phyloP scores from a whole-genome alignment of 2,329 filamentous ascomycete genomes.

The Zasmidium citrigriseum region DNA sequence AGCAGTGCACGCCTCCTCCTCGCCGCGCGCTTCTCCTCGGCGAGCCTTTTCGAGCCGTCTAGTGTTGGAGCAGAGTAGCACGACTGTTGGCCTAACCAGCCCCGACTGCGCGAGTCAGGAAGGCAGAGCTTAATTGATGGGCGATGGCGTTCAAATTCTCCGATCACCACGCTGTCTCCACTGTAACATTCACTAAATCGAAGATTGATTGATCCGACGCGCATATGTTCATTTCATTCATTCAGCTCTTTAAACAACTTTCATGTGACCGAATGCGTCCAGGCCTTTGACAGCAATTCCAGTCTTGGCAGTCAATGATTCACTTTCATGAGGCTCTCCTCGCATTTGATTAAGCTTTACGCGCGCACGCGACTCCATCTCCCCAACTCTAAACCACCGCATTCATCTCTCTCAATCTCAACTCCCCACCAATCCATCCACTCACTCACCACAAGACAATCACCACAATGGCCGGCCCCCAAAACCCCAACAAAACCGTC shows the following conservation, averaged over 20 bases:
- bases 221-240: background rate
- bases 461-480: slow-evolving; percentile 32
- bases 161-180: too few relatives aligned
- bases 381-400: background rate
- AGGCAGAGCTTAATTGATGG: background rate
- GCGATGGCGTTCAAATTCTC: too few relatives aligned
- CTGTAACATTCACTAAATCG: too few relatives aligned
- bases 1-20: background rate
- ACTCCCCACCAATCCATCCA: background rate
- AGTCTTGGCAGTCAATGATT: background rate
- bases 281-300: background rate
- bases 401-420: background rate
- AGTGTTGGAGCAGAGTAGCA: background rate
- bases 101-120: background rate
- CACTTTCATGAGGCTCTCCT: background rate
- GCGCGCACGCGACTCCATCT: background rate
- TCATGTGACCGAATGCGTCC: background rate
- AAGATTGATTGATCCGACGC: background rate
- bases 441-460: background rate
- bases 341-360: background rate
- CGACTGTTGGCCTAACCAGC: background rate
- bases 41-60: background rate
- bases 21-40: background rate
- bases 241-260: too few relatives aligned
- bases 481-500: slow-evolving; percentile 14